Conservation (phyloP, 768 basidiomycete genomes). For the Trametopsis cervina region DNA sequence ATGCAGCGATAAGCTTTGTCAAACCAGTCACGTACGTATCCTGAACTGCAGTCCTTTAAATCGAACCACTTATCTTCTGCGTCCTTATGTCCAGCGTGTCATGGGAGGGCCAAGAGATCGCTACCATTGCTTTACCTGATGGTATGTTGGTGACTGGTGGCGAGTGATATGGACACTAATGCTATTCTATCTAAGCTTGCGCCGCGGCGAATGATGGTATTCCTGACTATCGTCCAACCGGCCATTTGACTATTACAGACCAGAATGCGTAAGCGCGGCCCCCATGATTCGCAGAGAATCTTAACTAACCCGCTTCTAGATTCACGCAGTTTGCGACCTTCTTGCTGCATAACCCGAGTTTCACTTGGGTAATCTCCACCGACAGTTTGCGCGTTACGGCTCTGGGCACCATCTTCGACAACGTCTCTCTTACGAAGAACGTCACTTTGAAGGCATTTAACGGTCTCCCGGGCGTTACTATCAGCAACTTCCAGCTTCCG, state of each 20-base stretch:
- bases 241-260: slow-evolving; percentile 50
- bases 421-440: slow-evolving; percentile 52
- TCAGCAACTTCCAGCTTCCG: slow-evolving; percentile 65
- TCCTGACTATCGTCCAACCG: slow-evolving; percentile 51
- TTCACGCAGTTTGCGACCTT: slow-evolving; percentile 64
- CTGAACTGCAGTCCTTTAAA: slow-evolving; percentile 29
- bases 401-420: slow-evolving; percentile 63
- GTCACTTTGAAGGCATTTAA: slow-evolving; percentile 67
- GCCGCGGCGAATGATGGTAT: slow-evolving; percentile 61
- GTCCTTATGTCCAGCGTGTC: slow-evolving; percentile 48
- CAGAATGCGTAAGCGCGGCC: slow-evolving; percentile 13
- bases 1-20: slow-evolving; percentile 59
- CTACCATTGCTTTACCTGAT: slow-evolving; percentile 45
- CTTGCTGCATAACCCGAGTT: slow-evolving; percentile 55
- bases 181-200: slow-evolving; percentile 38
- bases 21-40: slow-evolving; percentile 40
- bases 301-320: slow-evolving; percentile 20
- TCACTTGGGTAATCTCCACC: slow-evolving; percentile 68
- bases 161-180: slow-evolving; percentile 27
- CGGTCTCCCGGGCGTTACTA: slow-evolving; percentile 59
- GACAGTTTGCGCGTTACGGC: slow-evolving; percentile 55
- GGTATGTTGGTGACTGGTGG: slow-evolving; percentile 23
- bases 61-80: no score
- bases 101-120: slow-evolving; percentile 61
- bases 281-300: background rate